Conservation (phyloP, 768 basidiomycete genomes). For the Russula emetica region DNA sequence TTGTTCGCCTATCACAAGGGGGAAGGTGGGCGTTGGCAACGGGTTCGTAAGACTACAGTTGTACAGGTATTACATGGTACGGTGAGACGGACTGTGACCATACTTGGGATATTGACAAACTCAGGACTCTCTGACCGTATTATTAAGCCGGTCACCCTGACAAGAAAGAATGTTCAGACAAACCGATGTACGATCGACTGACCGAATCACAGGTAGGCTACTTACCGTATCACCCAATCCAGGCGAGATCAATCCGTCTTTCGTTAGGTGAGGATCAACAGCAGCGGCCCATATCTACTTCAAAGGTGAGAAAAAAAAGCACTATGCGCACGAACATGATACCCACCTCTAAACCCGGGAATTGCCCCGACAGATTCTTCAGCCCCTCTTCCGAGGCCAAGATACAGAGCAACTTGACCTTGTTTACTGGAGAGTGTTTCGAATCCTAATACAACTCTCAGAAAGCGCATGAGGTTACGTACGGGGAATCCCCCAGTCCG, state of each 20-base stretch:
- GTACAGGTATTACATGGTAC: not conserved
- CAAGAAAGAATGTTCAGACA: not conserved
- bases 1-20: not conserved
- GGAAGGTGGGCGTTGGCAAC: not conserved
- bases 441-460: not conserved
- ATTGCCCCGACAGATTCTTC: slow-evolving; percentile 53
- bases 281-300: slow-evolving; percentile 81
- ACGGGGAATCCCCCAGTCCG: slow-evolving; percentile 79
- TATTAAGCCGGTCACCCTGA: slow-evolving; percentile 83
- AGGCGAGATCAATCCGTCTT: slow-evolving; percentile 77
- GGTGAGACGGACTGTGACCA: not conserved
- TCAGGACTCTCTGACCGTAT: slow-evolving; percentile 41
- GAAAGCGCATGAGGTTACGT: slow-evolving; percentile 27
- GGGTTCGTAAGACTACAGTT: not conserved
- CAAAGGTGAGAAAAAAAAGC: slow-evolving; percentile 4
- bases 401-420: slow-evolving; percentile 78
- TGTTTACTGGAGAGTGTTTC: slow-evolving; percentile 41
- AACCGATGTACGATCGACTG: not conserved
- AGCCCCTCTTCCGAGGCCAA: slow-evolving; percentile 77
- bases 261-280: slow-evolving; percentile 68
- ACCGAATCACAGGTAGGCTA: slow-evolving; percentile 17
- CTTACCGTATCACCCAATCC: slow-evolving; percentile 88
- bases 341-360: slow-evolving; percentile 76
- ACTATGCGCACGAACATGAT: slow-evolving; percentile 2
- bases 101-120: not conserved